A percentile compares a stretch with the other conserved stretches of the same genome.
phyloP scores from a whole-genome alignment of 495 filamentous ascomycete species.

The Elasticomyces elasticus region DNA sequence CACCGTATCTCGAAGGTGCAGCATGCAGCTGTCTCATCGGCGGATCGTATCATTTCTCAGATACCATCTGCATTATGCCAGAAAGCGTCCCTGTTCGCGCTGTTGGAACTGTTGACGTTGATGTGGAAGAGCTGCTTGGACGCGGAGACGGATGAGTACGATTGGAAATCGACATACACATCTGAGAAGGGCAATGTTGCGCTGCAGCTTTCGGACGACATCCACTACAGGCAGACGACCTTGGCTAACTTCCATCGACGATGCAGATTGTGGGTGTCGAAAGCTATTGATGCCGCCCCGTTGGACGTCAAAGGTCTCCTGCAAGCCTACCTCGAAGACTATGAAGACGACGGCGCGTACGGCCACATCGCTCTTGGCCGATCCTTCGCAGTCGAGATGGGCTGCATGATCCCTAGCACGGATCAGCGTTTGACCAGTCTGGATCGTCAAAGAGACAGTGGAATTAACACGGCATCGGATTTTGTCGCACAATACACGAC shows the following conservation, averaged over 20 bases:
- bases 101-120: conserved; percentile 80
- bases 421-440: conserved; percentile 65
- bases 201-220: conserved; percentile 87
- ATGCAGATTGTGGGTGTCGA: conserved; percentile 69
- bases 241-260: conserved; percentile 65
- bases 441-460: conserved; percentile 56
- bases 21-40: conserved; percentile 66
- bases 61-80: conserved; percentile 88
- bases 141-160: conserved; percentile 86
- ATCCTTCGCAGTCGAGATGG: conserved; percentile 91
- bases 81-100: conserved; percentile 75
- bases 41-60: conserved; percentile 70
- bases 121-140: conserved; percentile 95
- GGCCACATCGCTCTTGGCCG: conserved; percentile 88
- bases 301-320: conserved; percentile 90
- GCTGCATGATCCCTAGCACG: conserved; percentile 71
- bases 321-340: conserved; percentile 90
- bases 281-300: conserved; percentile 74
- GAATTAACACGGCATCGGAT: conserved; percentile 83
- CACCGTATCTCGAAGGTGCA: conserved; percentile 86
- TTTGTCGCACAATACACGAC: conserved; percentile 97
- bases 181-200: conserved; percentile 64
- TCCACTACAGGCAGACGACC: conserved; percentile 64
- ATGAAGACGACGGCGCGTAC: conserved; percentile 75
- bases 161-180: conserved; percentile 66